Base-by-base conservation (phyloP, 2,329 filamentous ascomycete genomes). In the Colletotrichum orchidophilum region DNA sequence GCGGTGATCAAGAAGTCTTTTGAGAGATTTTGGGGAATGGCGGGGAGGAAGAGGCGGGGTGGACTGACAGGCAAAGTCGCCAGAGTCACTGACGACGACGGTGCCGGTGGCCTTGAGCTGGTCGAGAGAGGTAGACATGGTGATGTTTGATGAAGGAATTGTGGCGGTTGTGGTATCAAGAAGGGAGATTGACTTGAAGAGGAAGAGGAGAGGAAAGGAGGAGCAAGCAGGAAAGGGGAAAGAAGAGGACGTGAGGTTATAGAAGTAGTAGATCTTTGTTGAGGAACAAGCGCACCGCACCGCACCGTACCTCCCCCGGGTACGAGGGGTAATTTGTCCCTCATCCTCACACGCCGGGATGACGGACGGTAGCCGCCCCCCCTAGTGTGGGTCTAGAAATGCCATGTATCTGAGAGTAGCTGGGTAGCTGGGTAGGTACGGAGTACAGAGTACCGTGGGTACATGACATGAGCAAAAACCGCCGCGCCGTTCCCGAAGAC, bases 101-200 rank as follows among this genome's bases (percentile, higher is more conserved):
- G 96, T 99, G 92, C 96, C 96, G 82, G 93, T 85, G 87, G 94
- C 92, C 90, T 99, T 99, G 84, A 99, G 91, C 88, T 98, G 95
- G 79, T 98, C 96, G 79, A 99, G 93, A 84, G 95, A 94, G 85
- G 87, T 92, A 84, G 94, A 85, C 95, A 98, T 98, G 84, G 76
- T 75, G 71, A 35, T 58, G 12, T 35, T 57, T 58, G 64, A 61
- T 70, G 55, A 33, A 55, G 50, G 42, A 62, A 61, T 66, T 18
- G 42, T 62, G 33, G 26, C 52, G 53, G 55, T 64, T 65, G 67
- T 73, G 58, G 42, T 55, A 69, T 42, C 49, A 63, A 35, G 52
- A 24, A 53, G 26, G 29, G 12, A 66, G 9, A 26, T 59, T 46
- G 50, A 64, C 49, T 68, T 64, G 42, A 64, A 21, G 33, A 13